Evolutionary conservation across 164 flowering plant species (phyloP).

Genomic region (Cinnamomum micranthum): DNA sequence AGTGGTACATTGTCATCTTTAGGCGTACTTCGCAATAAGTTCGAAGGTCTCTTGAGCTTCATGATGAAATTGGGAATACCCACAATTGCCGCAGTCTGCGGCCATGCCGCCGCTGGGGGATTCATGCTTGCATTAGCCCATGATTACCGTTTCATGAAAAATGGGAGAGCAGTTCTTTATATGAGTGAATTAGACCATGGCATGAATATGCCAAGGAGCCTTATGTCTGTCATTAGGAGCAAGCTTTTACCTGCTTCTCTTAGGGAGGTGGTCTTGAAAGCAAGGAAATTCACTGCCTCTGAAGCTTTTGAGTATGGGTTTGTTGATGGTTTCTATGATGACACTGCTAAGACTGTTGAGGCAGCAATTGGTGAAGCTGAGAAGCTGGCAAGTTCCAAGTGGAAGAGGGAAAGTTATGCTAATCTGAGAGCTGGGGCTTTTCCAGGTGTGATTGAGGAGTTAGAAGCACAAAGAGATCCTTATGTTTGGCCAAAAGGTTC

Average conservation of each 20-base stretch:
- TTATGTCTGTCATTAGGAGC: slow-evolving; percentile 12
- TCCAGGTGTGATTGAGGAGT: slow-evolving; percentile 1
- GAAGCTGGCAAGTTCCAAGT: slow-evolving; percentile 8
- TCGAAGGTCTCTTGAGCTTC: slow-evolving; percentile 11
- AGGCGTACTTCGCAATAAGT: not conserved
- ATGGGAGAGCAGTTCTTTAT: slow-evolving; percentile 9
- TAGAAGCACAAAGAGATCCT: slow-evolving; percentile 7
- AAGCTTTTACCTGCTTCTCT: slow-evolving; percentile 5
- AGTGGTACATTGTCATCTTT: slow-evolving; percentile 3
- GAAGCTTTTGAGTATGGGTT: slow-evolving; percentile 7
- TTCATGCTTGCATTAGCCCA: slow-evolving; percentile 13
- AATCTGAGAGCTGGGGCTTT: slow-evolving; percentile 1
- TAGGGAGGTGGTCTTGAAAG: slow-evolving; percentile 12
- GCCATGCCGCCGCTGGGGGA: slow-evolving; percentile 12
- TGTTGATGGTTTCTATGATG: slow-evolving; percentile 11
- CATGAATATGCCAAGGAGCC: slow-evolving; percentile 15
- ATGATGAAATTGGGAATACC: slow-evolving; percentile 15
- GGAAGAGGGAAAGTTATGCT: slow-evolving; percentile 12
- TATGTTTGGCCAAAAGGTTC: not conserved
- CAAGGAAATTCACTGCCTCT: slow-evolving; percentile 9
- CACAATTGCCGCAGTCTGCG: slow-evolving; percentile 12
- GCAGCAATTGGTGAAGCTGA: slow-evolving; percentile 8
- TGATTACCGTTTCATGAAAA: slow-evolving; percentile 16
- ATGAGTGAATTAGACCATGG: slow-evolving; percentile 22
- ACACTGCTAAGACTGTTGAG: slow-evolving; percentile 5